phyloP scores from a whole-genome alignment of 805 yeast genomes.

The Aciculoconidium aculeatum region DNA sequence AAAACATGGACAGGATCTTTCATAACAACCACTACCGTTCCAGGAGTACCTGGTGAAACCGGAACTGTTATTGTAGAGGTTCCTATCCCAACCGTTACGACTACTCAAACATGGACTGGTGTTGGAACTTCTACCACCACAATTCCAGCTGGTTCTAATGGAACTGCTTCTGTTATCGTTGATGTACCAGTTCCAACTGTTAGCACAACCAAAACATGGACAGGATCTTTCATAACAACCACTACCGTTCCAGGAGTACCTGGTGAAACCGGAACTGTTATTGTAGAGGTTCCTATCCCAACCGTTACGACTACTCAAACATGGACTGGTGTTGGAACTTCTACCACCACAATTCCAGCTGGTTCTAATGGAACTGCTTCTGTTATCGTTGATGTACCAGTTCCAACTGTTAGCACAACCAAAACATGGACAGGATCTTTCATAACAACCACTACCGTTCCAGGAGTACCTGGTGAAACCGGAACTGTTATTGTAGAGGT shows the following conservation, averaged over 20 bases:
- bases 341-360: conserved; percentile 1
- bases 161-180: conserved; percentile 4
- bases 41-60: conserved; percentile 1
- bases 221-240: conserved; percentile 9
- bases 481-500: conserved; percentile 11
- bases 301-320: conserved; percentile 8
- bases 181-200: conserved; percentile 13
- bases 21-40: conserved; percentile 2
- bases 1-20: conserved; percentile 2
- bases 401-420: conserved; percentile 2
- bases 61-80: conserved; percentile 3
- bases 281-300: conserved; percentile 12
- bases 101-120: conserved; percentile 4
- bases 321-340: conserved; percentile 10
- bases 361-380: conserved; percentile 6
- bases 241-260: conserved; percentile 8
- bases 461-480: conserved; percentile 7
- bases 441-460: conserved; percentile 1
- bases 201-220: conserved; percentile 13
- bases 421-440: conserved; percentile 4
- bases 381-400: conserved; percentile 11
- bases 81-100: conserved; percentile 4
- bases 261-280: conserved; percentile 7
- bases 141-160: too few relatives aligned
- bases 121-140: conserved; percentile 1